A percentile compares a stretch with the other conserved stretches of the same genome.
Evolutionary conservation across 768 basidiomycete species (phyloP).

Genomic region (Pleurotus tuber-regium): DNA sequence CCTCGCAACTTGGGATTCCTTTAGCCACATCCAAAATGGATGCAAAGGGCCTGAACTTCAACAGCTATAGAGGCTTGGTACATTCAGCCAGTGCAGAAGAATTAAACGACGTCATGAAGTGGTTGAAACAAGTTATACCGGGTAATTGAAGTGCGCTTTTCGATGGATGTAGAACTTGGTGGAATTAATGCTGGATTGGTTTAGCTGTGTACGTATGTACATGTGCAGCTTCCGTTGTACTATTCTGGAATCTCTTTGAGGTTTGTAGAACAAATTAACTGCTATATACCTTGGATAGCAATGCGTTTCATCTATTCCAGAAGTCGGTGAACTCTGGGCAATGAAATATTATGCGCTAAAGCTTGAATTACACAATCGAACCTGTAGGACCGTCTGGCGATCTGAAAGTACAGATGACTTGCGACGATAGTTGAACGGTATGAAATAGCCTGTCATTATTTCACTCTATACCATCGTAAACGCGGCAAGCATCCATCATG

Average conservation of each 20-base stretch:
- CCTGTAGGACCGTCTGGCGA: no score
- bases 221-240: neutral
- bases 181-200: neutral
- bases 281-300: no score
- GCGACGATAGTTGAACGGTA: no score
- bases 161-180: neutral
- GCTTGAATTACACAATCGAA: no score
- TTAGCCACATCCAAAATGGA: slow-evolving; percentile 2
- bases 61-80: slow-evolving; percentile 12
- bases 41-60: slow-evolving; percentile 14
- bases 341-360: no score
- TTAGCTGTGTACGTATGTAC: neutral
- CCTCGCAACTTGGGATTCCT: slow-evolving; percentile 16
- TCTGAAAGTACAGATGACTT: no score
- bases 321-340: no score
- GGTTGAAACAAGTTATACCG: slow-evolving; percentile 18
- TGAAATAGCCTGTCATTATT: no score
- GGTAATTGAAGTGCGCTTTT: neutral
- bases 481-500: no score
- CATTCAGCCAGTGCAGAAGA: slow-evolving; percentile 16
- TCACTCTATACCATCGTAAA: no score
- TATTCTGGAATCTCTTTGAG: slow-evolving; percentile 7
- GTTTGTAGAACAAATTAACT: no score
- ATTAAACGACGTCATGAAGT: slow-evolving; percentile 15
- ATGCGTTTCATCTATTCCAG: no score